Percentiles rank a stretch among this genome's conserved stretches.
Evolutionary conservation across 352 stramenopile species (phyloP).

Genomic region (Aphanomyces astaci): DNA sequence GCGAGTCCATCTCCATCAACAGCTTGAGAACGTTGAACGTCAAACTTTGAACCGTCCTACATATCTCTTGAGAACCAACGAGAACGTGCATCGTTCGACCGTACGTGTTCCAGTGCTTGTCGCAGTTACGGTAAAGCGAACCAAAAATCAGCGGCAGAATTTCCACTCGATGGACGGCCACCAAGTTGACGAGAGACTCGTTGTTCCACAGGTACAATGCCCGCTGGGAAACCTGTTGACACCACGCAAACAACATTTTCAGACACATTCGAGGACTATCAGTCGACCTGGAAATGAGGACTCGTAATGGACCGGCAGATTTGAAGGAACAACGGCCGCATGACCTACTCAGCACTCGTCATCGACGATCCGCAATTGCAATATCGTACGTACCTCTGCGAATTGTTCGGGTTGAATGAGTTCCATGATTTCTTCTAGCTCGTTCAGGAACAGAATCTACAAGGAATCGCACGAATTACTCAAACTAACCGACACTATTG

Average conservation of each 20-base stretch:
- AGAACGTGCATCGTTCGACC: neutral
- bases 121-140: constrained; percentile 41
- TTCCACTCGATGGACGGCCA: constrained; percentile 59
- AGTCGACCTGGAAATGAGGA: constrained; percentile 93
- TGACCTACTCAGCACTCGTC: constrained; percentile 33
- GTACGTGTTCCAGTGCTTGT: constrained; percentile 86
- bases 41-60: constrained; percentile 87
- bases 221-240: constrained; percentile 82
- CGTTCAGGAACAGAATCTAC: constrained; percentile 94
- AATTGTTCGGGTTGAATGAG: constrained; percentile 84
- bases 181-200: constrained; percentile 91
- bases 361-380: neutral
- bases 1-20: constrained; percentile 81
- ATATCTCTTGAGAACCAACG: neutral
- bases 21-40: constrained; percentile 61
- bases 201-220: constrained; percentile 99
- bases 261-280: too few relatives aligned
- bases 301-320: constrained; percentile 85
- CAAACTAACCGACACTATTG: neutral
- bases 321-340: constrained; percentile 66
- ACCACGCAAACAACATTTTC: too few relatives aligned
- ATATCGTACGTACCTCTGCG: constrained; percentile 23
- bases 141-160: constrained; percentile 86
- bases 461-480: constrained; percentile 24
- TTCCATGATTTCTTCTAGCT: constrained; percentile 98